phyloP scores from a whole-genome alignment of 2,329 filamentous ascomycete genomes.

The Fusarium haematococcum region DNA sequence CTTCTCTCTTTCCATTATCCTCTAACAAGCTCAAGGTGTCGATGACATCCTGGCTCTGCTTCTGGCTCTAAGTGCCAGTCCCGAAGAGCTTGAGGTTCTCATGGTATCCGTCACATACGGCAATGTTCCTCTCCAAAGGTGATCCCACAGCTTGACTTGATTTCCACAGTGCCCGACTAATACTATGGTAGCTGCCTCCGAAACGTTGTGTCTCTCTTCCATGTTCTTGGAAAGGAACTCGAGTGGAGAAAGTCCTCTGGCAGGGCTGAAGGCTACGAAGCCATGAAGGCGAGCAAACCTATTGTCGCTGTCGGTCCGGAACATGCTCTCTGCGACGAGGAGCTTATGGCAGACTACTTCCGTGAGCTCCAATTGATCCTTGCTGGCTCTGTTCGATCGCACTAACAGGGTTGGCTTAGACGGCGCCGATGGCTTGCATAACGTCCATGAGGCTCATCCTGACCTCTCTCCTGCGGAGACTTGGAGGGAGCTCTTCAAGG shows the following conservation, averaged over 20 bases:
- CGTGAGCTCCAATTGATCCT: conserved; percentile 67
- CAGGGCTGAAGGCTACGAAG: conserved; percentile 76
- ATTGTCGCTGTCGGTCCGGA: conserved; percentile 89
- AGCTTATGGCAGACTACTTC: conserved; percentile 86
- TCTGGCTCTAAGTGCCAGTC: conserved; percentile 82
- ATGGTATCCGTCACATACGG: conserved; percentile 93
- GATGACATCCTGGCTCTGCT: conserved; percentile 93
- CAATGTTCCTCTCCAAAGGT: conserved; percentile 90
- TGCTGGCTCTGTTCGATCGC: not conserved
- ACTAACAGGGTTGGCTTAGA: conserved; percentile 61
- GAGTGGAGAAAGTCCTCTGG: conserved; percentile 82
- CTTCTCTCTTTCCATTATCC: rapidly evolving
- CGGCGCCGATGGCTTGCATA: conserved; percentile 80
- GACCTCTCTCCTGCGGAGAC: conserved; percentile 80
- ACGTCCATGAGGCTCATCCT: conserved; percentile 79
- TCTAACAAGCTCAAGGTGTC: conserved; percentile 65
- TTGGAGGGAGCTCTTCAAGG: conserved; percentile 75
- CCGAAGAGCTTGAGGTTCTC: conserved; percentile 86
- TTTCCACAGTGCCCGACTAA: not conserved
- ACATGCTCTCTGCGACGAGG: conserved; percentile 85
- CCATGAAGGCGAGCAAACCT: conserved; percentile 79
- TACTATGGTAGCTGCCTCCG: conserved; percentile 74
- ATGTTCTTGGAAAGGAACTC: conserved; percentile 90
- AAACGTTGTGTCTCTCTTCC: conserved; percentile 91
- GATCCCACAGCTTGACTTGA: conserved; percentile 33